Base-by-base conservation (phyloP, 345 rosid species). In the Physaria fendleri region DNA sequence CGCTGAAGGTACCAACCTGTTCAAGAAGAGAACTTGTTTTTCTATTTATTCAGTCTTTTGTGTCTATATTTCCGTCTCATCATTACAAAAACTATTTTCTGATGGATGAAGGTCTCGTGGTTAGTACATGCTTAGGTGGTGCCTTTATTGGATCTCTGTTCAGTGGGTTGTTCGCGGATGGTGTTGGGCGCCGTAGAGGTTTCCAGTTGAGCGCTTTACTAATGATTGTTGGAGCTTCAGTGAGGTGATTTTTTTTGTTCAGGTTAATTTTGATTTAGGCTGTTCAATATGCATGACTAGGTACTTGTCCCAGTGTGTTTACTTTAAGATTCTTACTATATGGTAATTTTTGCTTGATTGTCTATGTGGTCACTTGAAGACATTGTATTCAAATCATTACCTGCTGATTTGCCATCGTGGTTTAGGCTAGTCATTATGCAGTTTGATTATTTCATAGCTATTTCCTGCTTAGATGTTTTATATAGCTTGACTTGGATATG, bases 151-250 rank as follows among this genome's bases (percentile, higher is more conserved):
- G 98, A 71, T 92, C 91, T 21, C 30, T 85, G 68, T 73, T 88
- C 55, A 88, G 96, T 74, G 98, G 96, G 42, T 77, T 79, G 87
- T 78, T 92, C 20, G 88, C 95, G 5, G 98, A 92, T 75, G 96
- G 95, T 11, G 77, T 88, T 69, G 96, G 98, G 6, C 95, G 95
- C 21, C 88, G 96, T 44, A 73, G 87, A 78, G 90, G 93, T 51
- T 88, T 92, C 73, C 98, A 88, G 79, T 74, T 92, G 28, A 84
- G 93, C 66, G 85, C 96, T 58, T 71, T 85, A 52, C 95, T 93
- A 13, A 85, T 92, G 96, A 81, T 88, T 69, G 63, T 85, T 29
- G 98, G 98, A 46, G 81, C 95, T 67, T 72, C 81, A 64, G 69
- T 88, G 79, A 92, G 98, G 98, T 88, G 54, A 61, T 18, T 66